phyloP scores from a whole-genome alignment of 306 rosid species.

The Pachyrhizus erosus region DNA sequence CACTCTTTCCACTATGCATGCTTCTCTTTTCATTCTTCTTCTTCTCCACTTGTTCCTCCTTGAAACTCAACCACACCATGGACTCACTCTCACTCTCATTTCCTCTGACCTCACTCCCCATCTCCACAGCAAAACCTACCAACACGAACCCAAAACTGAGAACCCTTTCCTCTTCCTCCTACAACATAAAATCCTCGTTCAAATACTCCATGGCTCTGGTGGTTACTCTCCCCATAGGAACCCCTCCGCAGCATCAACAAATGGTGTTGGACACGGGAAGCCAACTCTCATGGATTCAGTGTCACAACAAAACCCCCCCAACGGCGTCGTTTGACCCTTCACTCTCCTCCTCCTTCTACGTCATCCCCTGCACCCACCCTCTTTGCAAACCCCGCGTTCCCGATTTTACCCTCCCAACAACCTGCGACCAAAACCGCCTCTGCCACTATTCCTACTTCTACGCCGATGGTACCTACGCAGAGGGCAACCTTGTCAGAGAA shows the following conservation, averaged over 20 bases:
- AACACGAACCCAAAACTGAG: neutral
- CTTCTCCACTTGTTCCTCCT: constrained; percentile 35
- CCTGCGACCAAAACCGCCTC: constrained; percentile 86
- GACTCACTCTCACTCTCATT: constrained; percentile 53
- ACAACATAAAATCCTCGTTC: constrained; percentile 58
- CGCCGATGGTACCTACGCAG: constrained; percentile 90
- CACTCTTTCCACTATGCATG: constrained; percentile 43
- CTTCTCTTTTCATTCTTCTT: constrained; percentile 35
- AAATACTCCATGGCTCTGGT: constrained; percentile 77
- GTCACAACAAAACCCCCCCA: constrained; percentile 57
- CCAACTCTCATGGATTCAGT: constrained; percentile 96
- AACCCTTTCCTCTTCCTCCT: constrained; percentile 37
- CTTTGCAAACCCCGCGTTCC: constrained; percentile 88
- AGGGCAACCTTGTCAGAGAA: constrained; percentile 93
- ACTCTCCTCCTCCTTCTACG: constrained; percentile 82
- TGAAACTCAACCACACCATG: neutral
- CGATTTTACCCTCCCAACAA: constrained; percentile 86
- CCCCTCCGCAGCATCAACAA: constrained; percentile 85
- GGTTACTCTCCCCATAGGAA: constrained; percentile 83
- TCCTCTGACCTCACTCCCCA: constrained; percentile 44
- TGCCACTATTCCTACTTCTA: constrained; percentile 95
- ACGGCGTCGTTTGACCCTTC: constrained; percentile 74
- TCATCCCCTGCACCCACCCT: constrained; percentile 78
- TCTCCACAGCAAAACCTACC: neutral
- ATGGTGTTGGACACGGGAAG: constrained; percentile 96